phyloP scores from a whole-genome alignment of 352 stramenopile species.

The Phytophthora aleatoria region DNA sequence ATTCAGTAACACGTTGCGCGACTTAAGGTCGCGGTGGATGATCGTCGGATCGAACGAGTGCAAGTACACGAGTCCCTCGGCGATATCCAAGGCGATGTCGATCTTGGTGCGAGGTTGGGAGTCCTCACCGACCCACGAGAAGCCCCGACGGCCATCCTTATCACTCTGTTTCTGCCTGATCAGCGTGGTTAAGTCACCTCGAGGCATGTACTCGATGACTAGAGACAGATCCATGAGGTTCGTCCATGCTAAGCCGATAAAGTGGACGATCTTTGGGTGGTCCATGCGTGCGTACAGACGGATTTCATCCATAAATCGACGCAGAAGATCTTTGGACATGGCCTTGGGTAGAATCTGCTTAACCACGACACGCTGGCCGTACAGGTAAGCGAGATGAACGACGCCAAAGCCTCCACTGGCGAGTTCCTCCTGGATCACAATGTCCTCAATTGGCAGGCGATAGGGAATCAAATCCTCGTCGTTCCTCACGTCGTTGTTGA shows the following conservation, averaged over 20 bases:
- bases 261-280: constrained; percentile 47
- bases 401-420: constrained; percentile 59
- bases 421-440: constrained; percentile 44
- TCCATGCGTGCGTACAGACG: constrained; percentile 41
- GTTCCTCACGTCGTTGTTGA: constrained; percentile 67
- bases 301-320: constrained; percentile 51
- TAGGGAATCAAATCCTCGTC: constrained; percentile 62
- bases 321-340: constrained; percentile 41
- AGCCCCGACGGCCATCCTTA: constrained; percentile 28
- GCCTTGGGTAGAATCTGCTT: constrained; percentile 49
- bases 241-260: constrained; percentile 56
- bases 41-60: constrained; percentile 50
- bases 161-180: constrained; percentile 35
- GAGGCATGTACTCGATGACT: constrained; percentile 50
- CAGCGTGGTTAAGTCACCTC: constrained; percentile 45
- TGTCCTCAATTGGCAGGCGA: constrained; percentile 50
- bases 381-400: constrained; percentile 50
- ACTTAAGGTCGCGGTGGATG: constrained; percentile 60
- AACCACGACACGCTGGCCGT: constrained; percentile 42
- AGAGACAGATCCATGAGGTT: constrained; percentile 53
- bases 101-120: constrained; percentile 37
- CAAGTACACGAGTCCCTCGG: constrained; percentile 48
- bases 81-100: constrained; percentile 40
- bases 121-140: constrained; percentile 34
- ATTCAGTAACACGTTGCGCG: constrained; percentile 50